Conservation (phyloP, 2,329 filamentous ascomycete genomes). For the Dactylellina leptospora region DNA sequence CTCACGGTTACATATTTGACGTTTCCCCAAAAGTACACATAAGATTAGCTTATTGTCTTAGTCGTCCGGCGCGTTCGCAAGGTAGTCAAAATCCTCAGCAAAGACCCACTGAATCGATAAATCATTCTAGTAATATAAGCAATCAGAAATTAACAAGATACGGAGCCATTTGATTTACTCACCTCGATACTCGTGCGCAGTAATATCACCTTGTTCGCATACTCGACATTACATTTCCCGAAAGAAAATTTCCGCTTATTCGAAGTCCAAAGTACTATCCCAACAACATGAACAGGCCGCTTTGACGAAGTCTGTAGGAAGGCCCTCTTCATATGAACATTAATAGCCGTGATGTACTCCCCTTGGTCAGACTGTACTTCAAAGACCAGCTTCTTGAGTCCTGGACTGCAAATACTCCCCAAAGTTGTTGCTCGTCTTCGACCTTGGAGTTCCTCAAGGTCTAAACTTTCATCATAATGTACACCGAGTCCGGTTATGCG, state of each 20-base stretch:
- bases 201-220: constrained; percentile 6
- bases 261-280: constrained; percentile 26
- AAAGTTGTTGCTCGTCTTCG: neutral
- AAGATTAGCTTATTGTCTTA: too few species aligned
- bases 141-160: neutral
- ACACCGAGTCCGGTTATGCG: constrained; percentile 22
- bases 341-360: constrained; percentile 12
- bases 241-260: constrained; percentile 7
- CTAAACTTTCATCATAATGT: constrained; percentile 22
- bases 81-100: constrained; percentile 12
- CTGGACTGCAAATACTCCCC: neutral
- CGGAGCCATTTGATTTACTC: neutral
- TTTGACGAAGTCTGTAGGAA: too few species aligned
- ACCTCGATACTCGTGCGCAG: constrained; percentile 25
- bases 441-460: neutral
- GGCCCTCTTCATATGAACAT: constrained; percentile 8
- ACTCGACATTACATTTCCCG: constrained; percentile 19
- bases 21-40: too few species aligned
- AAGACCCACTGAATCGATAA: constrained; percentile 28
- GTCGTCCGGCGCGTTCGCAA: too few species aligned
- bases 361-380: constrained; percentile 15
- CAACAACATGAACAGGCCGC: neutral
- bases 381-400: neutral
- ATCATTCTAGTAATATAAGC: constrained; percentile 1
- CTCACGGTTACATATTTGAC: too few species aligned